A percentile compares a stretch with the other conserved stretches of the same genome.
phyloP scores from a whole-genome alignment of 192 early-diverging fungal species.

The Podila horticola region DNA sequence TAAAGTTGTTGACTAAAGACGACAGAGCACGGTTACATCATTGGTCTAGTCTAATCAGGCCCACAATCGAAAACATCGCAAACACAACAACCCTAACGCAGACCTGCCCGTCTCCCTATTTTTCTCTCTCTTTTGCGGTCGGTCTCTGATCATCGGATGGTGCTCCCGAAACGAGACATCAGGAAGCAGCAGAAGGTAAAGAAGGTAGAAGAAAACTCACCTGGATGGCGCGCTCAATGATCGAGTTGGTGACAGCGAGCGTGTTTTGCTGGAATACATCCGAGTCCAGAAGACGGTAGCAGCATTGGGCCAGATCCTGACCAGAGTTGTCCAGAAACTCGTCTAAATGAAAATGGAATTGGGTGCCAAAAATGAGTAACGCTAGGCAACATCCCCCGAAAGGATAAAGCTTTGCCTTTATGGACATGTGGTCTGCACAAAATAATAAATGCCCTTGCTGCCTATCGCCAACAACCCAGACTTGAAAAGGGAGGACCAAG shows the following conservation, averaged over 20 bases:
- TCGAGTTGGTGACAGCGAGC: conserved; percentile 13
- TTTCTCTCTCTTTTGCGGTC: too few relatives aligned
- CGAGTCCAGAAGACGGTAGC: conserved; percentile 65
- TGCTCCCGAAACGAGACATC: too few relatives aligned
- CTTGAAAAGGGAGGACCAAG: background rate
- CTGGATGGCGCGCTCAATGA: conserved; percentile 47
- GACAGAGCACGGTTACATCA: too few relatives aligned
- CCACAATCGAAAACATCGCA: too few relatives aligned
- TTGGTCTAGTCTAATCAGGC: too few relatives aligned
- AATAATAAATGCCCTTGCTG: background rate
- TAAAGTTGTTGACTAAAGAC: too few relatives aligned
- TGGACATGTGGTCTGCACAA: background rate
- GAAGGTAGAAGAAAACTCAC: background rate
- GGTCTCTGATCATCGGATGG: background rate
- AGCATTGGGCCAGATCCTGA: conserved; percentile 53
- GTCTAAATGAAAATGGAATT: conserved; percentile 33
- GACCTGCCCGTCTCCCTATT: too few relatives aligned
- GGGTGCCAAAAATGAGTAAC: background rate
- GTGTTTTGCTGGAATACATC: conserved; percentile 52
- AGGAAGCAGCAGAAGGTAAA: too few relatives aligned
- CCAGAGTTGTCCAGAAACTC: conserved; percentile 54
- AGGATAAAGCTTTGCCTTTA: background rate
- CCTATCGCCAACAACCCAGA: too few relatives aligned
- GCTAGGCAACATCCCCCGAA: background rate
- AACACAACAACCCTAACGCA: too few relatives aligned